Evolutionary conservation across 495 filamentous ascomycete genomes (phyloP), one percentile per base, ranked within the genome.

Genomic region (Xylaria bambusicola): DNA sequence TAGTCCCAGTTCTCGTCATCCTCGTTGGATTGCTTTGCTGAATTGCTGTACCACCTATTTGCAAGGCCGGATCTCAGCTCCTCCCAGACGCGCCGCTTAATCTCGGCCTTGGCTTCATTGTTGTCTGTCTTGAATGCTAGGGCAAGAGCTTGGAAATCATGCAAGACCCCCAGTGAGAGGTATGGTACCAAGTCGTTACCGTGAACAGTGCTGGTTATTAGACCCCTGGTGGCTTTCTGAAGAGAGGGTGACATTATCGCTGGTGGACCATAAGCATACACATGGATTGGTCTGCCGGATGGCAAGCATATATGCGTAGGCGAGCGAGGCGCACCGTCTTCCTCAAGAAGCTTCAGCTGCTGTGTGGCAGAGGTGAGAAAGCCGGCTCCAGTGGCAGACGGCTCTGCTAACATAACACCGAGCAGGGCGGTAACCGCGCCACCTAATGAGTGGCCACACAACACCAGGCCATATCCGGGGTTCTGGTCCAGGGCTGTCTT

Each of bases 201-300:
- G 64, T 91, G 85, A 21, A 92, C 81, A 21, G 89, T 78, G 9
- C 86, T 90, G 5, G 89, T 93, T 47, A 93, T 86, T 3, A 93
- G 77, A 3, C 86, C 88, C n/a, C 87, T 79, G 0, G 88, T 92
- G 17, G 85, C 86, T 48, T 83, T 80, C 38, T 87, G 83, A 4
- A 93, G 78, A n/a, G 86, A 82, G 0, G 87, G 82, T 1, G 87
- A 92, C 76, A 92, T 83, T 44, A 84, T 86, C 2, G 86, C 83
- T 9, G 89, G 88, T 9, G 89, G 87, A 2, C 89, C 89, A 66
- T 89, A 93, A 35, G 88, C 87, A 70, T 88, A 93, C 48, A 90
- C 89, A 66, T 90, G 89, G 38, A 91, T 86, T 45, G 84, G 87
- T 8, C 89, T 81, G 45, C 84, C 83, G 0, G 84, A 62, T 18